Base-by-base conservation (phyloP, 2,329 filamentous ascomycete species). In the Fusarium xyrophilum region DNA sequence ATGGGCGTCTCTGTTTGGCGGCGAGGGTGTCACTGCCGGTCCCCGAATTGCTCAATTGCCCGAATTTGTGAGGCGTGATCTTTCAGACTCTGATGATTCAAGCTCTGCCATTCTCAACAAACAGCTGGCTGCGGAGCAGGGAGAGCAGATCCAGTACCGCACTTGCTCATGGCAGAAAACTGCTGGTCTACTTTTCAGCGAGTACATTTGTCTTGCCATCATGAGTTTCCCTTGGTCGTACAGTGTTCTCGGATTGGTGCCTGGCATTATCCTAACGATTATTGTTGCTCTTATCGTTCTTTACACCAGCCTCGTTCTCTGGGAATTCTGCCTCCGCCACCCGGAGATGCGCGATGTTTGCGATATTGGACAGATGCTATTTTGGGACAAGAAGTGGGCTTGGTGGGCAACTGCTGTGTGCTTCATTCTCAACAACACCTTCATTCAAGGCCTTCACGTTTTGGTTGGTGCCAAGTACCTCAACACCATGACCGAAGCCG, bases 141-240 rank as follows among this genome's bases (percentile, higher is more conserved):
- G 88, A 53, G 89, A 91, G 78, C 88, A 89, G 14, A 97, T 97
- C 79, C 90, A 97, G 81, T 97, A 97, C 78, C 86, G 94, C 64
- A 97, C 93, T 39, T 97, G 94, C 81, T 94, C 90, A 71, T 97
- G 94, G 94, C 91, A 92, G 76, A 97, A 97, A 91, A 97, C 94
- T 55, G 93, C 94, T 1, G 93, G 91, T 2, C 79, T 97, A 71
- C 88, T 97, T 53, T 97, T 97, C 80, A 96, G 93, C 52, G 94
- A 97, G 82, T 97, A 97, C 78, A 97, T 97, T 63, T 97, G 93
- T 77, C 82, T 97, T 79, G 77, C 87, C 61, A 97, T 97, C 76
- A 97, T 97, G 93, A 96, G 92, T 52, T 97, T 97, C 72, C 94
- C 94, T 0, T 97, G 92, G 86, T 97, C 93, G 0, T 97, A 97